Evolutionary conservation across 495 filamentous ascomycete species (phyloP).

Genomic region (Evernia prunastri): DNA sequence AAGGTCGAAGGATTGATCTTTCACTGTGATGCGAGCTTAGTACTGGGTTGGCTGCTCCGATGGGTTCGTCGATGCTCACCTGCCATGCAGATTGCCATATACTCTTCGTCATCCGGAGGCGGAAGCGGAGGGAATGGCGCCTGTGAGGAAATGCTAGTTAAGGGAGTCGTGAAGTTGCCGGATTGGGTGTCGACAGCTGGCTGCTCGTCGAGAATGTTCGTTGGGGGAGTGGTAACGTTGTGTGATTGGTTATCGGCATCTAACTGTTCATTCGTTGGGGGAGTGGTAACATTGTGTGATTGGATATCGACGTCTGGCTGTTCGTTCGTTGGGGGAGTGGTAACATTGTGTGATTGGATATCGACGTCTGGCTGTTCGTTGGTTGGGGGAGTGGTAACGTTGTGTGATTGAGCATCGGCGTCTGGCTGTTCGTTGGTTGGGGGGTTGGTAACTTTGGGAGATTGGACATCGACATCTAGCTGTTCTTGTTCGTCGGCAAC

Average conservation of each 20-base stretch:
- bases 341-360: background rate
- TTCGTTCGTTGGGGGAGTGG: background rate
- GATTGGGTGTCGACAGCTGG: background rate
- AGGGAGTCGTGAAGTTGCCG: background rate
- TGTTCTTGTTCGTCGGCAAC: too few species aligned
- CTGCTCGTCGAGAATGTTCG: background rate
- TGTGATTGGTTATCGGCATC: too few species aligned
- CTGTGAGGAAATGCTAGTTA: background rate
- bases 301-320: too few species aligned
- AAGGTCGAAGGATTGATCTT: background rate
- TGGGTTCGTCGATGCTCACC: background rate
- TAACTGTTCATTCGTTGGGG: too few species aligned
- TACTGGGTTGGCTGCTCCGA: slow-evolving; percentile 12
- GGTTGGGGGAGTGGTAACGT: background rate
- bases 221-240: background rate
- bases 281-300: too few species aligned
- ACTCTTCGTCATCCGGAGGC: slow-evolving; percentile 22
- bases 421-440: background rate
- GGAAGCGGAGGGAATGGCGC: slow-evolving; percentile 2
- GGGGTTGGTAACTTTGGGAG: background rate
- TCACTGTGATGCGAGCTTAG: background rate
- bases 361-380: background rate
- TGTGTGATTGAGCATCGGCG: background rate
- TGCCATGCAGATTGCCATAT: slow-evolving; percentile 25
- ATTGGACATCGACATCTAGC: background rate